A percentile compares a stretch with the other conserved stretches of the same genome.
Evolutionary conservation across 331 rosid genomes (phyloP).

Genomic region (Quercus phellos): DNA sequence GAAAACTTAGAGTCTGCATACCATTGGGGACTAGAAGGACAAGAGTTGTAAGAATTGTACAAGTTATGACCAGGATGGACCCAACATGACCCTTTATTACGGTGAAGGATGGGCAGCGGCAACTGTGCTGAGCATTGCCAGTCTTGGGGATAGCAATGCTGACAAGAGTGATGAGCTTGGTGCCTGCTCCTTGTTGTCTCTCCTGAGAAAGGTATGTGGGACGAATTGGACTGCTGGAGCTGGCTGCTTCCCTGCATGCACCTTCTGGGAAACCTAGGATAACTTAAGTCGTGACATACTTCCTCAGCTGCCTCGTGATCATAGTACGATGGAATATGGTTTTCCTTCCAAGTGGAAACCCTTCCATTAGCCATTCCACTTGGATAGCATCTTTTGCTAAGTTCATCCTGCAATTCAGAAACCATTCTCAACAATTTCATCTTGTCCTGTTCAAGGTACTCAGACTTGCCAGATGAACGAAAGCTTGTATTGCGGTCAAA

Average conservation of each 20-base stretch:
- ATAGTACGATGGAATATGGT: constrained; percentile 30
- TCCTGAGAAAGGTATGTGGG: constrained; percentile 57
- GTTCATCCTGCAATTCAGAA: constrained; percentile 55
- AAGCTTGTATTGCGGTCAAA: constrained; percentile 38
- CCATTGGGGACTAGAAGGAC: constrained; percentile 47
- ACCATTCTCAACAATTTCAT: constrained; percentile 53
- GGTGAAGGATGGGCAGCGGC: constrained; percentile 32
- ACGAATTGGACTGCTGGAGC: constrained; percentile 32
- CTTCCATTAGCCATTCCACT: constrained; percentile 36
- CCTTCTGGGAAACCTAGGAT: constrained; percentile 40
- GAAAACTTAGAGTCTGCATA: constrained; percentile 31
- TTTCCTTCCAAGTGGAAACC: constrained; percentile 30
- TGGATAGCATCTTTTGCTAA: constrained; percentile 33
- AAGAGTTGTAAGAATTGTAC: constrained; percentile 33
- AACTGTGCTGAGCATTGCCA: constrained; percentile 46
- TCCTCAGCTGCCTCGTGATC: constrained; percentile 32
- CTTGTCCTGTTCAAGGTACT: constrained; percentile 53
- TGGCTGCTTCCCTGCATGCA: constrained; percentile 28
- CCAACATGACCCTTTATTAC: constrained; percentile 24
- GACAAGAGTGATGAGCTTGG: constrained; percentile 42
- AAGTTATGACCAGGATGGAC: constrained; percentile 35
- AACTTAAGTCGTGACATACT: constrained; percentile 33
- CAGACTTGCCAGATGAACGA: constrained; percentile 30
- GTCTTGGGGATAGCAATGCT: constrained; percentile 35
- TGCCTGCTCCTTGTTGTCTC: constrained; percentile 53